Evolutionary conservation across 2,329 filamentous ascomycete species (phyloP).

Genomic region (Calonectria henricotiae): DNA sequence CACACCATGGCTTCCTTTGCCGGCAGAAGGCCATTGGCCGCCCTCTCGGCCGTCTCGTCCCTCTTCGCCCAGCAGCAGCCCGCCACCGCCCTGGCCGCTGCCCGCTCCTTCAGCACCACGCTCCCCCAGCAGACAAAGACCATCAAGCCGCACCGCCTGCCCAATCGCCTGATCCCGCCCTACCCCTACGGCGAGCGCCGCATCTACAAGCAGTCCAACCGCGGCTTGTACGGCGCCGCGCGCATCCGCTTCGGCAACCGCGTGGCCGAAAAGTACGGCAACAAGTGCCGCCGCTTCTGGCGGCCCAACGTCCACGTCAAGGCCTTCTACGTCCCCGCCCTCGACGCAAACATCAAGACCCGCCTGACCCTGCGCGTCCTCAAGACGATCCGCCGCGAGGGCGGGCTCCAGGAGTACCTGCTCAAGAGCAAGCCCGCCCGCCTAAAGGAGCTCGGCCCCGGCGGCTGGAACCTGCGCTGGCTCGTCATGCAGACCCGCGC

Average conservation of each 20-base stretch:
- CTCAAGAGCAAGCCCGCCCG: slow-evolving; percentile 84
- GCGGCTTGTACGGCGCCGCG: slow-evolving; percentile 79
- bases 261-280: slow-evolving; percentile 78
- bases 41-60: slow-evolving; percentile 42
- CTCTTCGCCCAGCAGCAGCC: slow-evolving; percentile 33
- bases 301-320: slow-evolving; percentile 82
- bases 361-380: slow-evolving; percentile 80
- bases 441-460: slow-evolving; percentile 88
- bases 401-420: slow-evolving; percentile 93
- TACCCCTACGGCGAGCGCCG: slow-evolving; percentile 82
- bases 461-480: slow-evolving; percentile 93
- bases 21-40: slow-evolving; percentile 43
- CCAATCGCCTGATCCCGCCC: slow-evolving; percentile 69
- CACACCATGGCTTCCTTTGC: slow-evolving; percentile 48
- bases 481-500: slow-evolving; percentile 84
- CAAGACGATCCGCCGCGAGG: slow-evolving; percentile 85
- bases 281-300: slow-evolving; percentile 83
- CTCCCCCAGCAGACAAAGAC: slow-evolving; percentile 58
- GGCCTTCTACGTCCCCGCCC: slow-evolving; percentile 75
- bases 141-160: slow-evolving; percentile 64
- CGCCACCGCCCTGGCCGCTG: slow-evolving; percentile 21
- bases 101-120: slow-evolving; percentile 60
- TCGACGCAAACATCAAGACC: slow-evolving; percentile 77
- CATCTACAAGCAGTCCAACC: slow-evolving; percentile 86
- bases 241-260: slow-evolving; percentile 87